Evolutionary conservation across 2,329 filamentous ascomycete species (phyloP).

Genomic region (Gyromitra esculenta): DNA sequence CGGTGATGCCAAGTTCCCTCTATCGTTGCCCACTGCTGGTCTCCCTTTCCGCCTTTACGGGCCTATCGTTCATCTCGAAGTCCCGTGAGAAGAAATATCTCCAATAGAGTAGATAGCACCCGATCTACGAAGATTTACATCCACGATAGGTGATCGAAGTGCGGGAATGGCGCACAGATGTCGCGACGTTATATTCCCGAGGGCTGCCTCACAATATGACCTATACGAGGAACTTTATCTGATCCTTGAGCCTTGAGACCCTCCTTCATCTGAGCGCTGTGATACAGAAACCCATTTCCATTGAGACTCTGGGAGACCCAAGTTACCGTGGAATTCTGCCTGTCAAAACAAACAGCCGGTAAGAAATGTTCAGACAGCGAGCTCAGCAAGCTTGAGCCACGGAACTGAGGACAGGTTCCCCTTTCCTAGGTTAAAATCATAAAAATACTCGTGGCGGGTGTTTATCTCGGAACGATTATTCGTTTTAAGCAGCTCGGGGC

Average conservation of each 20-base stretch:
- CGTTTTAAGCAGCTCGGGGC: constrained; percentile 35
- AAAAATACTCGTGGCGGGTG: constrained; percentile 25
- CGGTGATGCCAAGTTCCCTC: neutral
- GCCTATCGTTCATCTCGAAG: constrained; percentile 5
- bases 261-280: constrained; percentile 6
- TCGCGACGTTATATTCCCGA: constrained; percentile 31
- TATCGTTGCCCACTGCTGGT: neutral
- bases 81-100: neutral
- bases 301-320: neutral
- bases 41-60: neutral
- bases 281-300: constrained; percentile 9
- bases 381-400: neutral
- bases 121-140: constrained; percentile 28
- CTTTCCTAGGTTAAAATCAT: neutral
- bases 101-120: constrained; percentile 35
- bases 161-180: constrained; percentile 41
- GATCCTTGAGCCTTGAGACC: neutral
- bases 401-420: neutral
- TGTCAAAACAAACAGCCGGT: constrained; percentile 14
- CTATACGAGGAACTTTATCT: constrained; percentile 12
- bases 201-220: constrained; percentile 20
- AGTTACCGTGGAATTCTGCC: constrained; percentile 27
- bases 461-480: constrained; percentile 36
- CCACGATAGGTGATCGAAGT: constrained; percentile 35
- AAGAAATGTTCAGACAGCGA: neutral